Evolutionary conservation across 2,329 filamentous ascomycete species (phyloP).

Genomic region (Phialophora chinensis): DNA sequence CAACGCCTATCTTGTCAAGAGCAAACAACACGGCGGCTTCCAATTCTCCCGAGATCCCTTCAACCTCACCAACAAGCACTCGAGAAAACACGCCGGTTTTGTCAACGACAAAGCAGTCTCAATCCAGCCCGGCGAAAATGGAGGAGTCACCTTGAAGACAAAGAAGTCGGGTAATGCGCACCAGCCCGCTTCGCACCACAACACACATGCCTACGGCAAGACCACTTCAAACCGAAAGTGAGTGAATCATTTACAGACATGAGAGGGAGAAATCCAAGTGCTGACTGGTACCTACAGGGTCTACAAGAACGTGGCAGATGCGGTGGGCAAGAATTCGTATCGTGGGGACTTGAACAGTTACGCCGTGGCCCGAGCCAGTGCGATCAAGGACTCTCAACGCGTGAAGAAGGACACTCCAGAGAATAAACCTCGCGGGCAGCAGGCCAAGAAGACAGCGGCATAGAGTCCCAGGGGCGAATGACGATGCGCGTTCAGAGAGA

Average conservation of each 20-base stretch:
- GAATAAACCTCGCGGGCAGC: slow-evolving; percentile 77
- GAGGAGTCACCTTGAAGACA: slow-evolving; percentile 78
- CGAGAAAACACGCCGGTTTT: slow-evolving; percentile 91
- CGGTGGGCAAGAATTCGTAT: slow-evolving; percentile 84
- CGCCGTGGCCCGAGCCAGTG: slow-evolving; percentile 85
- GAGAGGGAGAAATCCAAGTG: background rate
- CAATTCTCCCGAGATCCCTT: slow-evolving; percentile 94
- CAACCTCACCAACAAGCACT: slow-evolving; percentile 91
- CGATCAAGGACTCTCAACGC: slow-evolving; percentile 79
- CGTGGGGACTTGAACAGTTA: slow-evolving; percentile 75
- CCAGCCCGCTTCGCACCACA: slow-evolving; percentile 72
- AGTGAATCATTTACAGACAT: slow-evolving; percentile 45
- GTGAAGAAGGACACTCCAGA: slow-evolving; percentile 76
- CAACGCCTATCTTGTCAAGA: slow-evolving; percentile 93
- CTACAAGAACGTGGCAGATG: slow-evolving; percentile 86
- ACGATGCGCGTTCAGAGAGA: background rate
- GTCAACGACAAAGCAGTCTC: slow-evolving; percentile 94
- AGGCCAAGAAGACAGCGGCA: slow-evolving; percentile 71
- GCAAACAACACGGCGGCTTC: slow-evolving; percentile 75
- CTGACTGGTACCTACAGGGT: slow-evolving; percentile 61
- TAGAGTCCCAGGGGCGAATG: slow-evolving; percentile 19
- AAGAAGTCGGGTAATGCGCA: slow-evolving; percentile 76
- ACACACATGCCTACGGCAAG: slow-evolving; percentile 71
- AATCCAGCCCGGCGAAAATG: slow-evolving; percentile 73
- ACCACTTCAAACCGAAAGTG: slow-evolving; percentile 81